Evolutionary conservation across 768 basidiomycete genomes (phyloP).

Genomic region (Boletus tylopilopsis): DNA sequence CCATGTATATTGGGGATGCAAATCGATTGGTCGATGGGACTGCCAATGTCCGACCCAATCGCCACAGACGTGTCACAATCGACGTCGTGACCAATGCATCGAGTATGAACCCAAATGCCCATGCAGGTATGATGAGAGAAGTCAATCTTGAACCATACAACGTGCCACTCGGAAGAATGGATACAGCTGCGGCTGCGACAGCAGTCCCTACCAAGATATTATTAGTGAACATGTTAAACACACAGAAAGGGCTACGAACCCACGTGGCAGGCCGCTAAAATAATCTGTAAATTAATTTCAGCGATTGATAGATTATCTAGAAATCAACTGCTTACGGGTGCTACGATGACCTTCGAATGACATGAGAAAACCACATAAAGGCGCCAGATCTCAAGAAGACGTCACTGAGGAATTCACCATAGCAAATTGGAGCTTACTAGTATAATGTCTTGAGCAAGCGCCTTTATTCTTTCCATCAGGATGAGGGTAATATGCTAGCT

Average conservation of each 20-base stretch:
- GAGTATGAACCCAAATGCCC: not conserved
- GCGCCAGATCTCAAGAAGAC: conserved; percentile 1
- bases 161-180: not conserved
- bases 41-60: not conserved
- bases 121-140: not conserved
- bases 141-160: not conserved
- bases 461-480: not conserved
- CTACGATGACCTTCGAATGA: not conserved
- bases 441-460: not conserved
- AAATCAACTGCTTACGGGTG: not conserved
- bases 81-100: not conserved
- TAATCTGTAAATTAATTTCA: not conserved
- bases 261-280: not conserved
- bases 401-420: not conserved
- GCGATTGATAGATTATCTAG: not conserved
- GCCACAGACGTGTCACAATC: not conserved
- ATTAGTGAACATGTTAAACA: not conserved
- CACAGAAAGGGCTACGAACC: not conserved
- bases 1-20: not conserved
- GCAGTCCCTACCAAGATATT: not conserved
- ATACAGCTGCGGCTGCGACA: not conserved
- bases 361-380: not conserved
- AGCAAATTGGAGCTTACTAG: not conserved
- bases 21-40: not conserved
- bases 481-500: not conserved